Evolutionary conservation across 306 rosid genomes (phyloP).

Genomic region (Myrica gale): DNA sequence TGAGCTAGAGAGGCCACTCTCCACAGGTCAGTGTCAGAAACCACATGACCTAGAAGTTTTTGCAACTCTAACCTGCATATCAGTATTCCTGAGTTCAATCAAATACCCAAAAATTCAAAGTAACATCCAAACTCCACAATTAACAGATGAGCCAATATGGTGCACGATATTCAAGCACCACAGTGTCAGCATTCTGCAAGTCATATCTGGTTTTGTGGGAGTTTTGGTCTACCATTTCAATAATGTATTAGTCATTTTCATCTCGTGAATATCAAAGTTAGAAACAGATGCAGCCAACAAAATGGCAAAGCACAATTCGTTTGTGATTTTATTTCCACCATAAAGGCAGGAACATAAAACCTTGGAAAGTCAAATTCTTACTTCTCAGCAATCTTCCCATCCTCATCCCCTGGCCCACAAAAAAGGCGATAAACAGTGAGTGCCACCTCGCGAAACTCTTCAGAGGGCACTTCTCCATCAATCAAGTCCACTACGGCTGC

Average conservation of each 20-base stretch:
- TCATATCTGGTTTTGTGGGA: constrained; percentile 10
- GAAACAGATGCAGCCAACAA: not conserved
- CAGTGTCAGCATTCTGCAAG: constrained; percentile 17
- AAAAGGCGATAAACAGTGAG: constrained; percentile 40
- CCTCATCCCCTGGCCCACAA: constrained; percentile 33
- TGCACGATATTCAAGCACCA: constrained; percentile 8
- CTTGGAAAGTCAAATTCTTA: constrained; percentile 31
- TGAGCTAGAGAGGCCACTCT: constrained; percentile 66
- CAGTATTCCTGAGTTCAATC: constrained; percentile 24
- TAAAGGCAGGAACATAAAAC: not conserved
- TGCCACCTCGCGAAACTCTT: constrained; percentile 80
- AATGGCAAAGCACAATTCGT: constrained; percentile 13
- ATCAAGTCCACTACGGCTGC: constrained; percentile 77
- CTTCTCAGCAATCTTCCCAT: constrained; percentile 37
- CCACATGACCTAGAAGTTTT: constrained; percentile 56
- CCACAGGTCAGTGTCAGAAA: constrained; percentile 59
- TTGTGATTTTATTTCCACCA: not conserved
- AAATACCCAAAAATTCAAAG: not conserved
- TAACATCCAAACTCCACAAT: constrained; percentile 10
- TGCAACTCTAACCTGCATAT: constrained; percentile 67
- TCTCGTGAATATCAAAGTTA: not conserved
- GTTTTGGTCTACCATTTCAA: not conserved
- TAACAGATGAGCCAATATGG: not conserved
- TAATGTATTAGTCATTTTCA: not conserved
- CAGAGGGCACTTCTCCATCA: constrained; percentile 79